Evolutionary conservation across 371 early-diverging fungal species (phyloP), one percentile per base, ranked within the genome.

Genomic region (Rhizopus stolonifer): DNA sequence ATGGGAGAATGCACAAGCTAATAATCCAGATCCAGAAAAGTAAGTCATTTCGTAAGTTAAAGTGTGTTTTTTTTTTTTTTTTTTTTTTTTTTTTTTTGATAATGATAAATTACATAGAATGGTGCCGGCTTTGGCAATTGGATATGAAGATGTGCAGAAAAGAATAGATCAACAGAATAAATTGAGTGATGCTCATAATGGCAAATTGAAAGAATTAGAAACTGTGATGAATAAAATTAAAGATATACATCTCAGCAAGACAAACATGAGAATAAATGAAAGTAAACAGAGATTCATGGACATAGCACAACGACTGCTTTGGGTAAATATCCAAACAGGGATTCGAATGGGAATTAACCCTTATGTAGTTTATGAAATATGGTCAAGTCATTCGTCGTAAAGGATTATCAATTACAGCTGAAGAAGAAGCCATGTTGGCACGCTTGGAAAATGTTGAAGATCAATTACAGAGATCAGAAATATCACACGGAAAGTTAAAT

Each of bases 71-170:
- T 25, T 15, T 32, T 11, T 11, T 18, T 49, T 2, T 17, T n/a
- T 32, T n/a, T 24, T 15, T 23, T 15, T n/a, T 33, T 4, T 43
- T 31, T n/a, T n/a, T n/a, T n/a, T n/a, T n/a, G n/a, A n/a, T n/a
- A n/a, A n/a, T n/a, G n/a, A n/a, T n/a, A n/a, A 2, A 18, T 34
- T 13, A 57, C 38, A 10, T 58, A 85, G 88, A 54, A 77, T 91
- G 81, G 92, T 93, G 0, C 94, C 94, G 10, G 91, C 87, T 2
- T 61, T 92, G 7, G 94, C 93, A 5, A 77, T 86, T 49, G 93
- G 94, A 17, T 93, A 91, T 52, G 90, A 82, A 0, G 93, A 90
- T 52, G 67, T 93, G 14, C 80, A 89, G 46, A 89, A 88, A 69
- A 79, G 94, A 22, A 79, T 88, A 46, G 83, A 84, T 29, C 68